These are phyloP conservation scores for Globisporangium paroecandrum DNA, from an alignment of 352 stramenopile genomes.

Conservation along the genomic window DNA sequence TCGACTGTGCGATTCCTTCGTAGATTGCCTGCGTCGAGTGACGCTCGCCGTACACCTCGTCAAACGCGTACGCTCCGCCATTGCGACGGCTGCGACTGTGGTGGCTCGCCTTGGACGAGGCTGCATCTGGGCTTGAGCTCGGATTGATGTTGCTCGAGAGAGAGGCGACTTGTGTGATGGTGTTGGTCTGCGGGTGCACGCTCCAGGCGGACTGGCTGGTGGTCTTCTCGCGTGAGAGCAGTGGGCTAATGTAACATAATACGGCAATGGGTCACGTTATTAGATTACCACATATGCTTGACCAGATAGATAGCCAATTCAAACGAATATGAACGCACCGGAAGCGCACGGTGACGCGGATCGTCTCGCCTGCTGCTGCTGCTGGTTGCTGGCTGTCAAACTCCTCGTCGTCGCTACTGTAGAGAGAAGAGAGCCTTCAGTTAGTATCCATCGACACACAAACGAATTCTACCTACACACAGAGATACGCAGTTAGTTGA, in stretches of 20 bases:
- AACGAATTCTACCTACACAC: background rate
- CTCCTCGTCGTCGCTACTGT: slow-evolving; percentile 8
- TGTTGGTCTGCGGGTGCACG: slow-evolving; percentile 7
- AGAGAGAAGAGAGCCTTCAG: background rate
- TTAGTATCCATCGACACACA: background rate
- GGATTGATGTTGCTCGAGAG: background rate
- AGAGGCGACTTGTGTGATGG: background rate
- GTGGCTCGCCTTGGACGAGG: background rate
- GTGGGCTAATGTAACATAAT: background rate
- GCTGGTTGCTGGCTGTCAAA: background rate
- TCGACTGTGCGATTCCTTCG: slow-evolving; percentile 11
- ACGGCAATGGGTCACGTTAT: background rate
- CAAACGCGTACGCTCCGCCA: slow-evolving; percentile 37
- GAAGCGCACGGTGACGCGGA: slow-evolving; percentile 10
- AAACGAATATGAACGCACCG: background rate
- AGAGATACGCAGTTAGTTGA: background rate
- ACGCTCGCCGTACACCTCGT: slow-evolving; percentile 42
- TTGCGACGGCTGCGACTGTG: background rate
- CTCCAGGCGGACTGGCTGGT: slow-evolving; percentile 1
- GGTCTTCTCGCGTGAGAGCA: slow-evolving; percentile 1
- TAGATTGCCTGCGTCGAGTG: slow-evolving; percentile 35
- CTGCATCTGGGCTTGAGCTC: background rate
- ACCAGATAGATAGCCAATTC: background rate
- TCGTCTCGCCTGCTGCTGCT: background rate
- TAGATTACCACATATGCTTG: background rate